Percentiles rank a stretch among this genome's conserved stretches.
phyloP scores from a whole-genome alignment of 1,284 basidiomycete genomes.

The Cystobasidiaceae sp. region DNA sequence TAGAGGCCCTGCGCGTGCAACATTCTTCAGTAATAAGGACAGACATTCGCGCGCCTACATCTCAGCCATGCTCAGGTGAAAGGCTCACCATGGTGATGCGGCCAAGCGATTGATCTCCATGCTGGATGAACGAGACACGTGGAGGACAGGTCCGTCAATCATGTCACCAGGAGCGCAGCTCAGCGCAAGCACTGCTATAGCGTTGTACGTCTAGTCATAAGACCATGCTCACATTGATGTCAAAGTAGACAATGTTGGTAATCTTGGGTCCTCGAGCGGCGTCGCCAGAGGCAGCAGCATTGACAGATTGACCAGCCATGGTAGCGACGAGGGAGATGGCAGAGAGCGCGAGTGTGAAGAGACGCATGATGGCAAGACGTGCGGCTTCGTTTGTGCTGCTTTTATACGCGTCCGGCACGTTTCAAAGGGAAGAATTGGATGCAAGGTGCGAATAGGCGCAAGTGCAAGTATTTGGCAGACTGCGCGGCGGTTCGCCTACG shows the following conservation, averaged over 20 bases:
- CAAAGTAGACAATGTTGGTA: constrained; percentile 85
- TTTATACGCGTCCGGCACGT: too few species aligned
- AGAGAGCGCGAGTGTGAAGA: constrained; percentile 27
- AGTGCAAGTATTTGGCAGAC: too few species aligned
- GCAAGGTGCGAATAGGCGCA: too few species aligned
- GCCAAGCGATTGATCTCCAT: constrained; percentile 70
- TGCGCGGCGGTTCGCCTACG: too few species aligned
- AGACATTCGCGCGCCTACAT: constrained; percentile 53
- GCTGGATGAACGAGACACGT: constrained; percentile 1
- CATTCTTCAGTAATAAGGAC: neutral
- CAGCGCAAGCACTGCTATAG: too few species aligned
- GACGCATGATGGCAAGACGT: constrained; percentile 7
- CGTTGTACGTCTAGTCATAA: neutral
- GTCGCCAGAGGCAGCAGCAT: constrained; percentile 23
- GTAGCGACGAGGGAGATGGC: constrained; percentile 28
- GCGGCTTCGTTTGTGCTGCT: too few species aligned
- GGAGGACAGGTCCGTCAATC: neutral
- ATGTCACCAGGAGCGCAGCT: too few species aligned
- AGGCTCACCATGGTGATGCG: constrained; percentile 49
- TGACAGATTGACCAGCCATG: constrained; percentile 4
- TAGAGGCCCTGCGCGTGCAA: constrained; percentile 64
- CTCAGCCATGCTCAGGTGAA: neutral
- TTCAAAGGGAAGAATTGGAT: too few species aligned
- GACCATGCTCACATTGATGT: constrained; percentile 64
- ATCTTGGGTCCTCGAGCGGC: constrained; percentile 69